Percentiles rank a stretch among this genome's conserved stretches.
These are phyloP conservation scores for Diaporthe batatas DNA, from an alignment of 2,329 filamentous ascomycete genomes.

Conservation along the genomic window DNA sequence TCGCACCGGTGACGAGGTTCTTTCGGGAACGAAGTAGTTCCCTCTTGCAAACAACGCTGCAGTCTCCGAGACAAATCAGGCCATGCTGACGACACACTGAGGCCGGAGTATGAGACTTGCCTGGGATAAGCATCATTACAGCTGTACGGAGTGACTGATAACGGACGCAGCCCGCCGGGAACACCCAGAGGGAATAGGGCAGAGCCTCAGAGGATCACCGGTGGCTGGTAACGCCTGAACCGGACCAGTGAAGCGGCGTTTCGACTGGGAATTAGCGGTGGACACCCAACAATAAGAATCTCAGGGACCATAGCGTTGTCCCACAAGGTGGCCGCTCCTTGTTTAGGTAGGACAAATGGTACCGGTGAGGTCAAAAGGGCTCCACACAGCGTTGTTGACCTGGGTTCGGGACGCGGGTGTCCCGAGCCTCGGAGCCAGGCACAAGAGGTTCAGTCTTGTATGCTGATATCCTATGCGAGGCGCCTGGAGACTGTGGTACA, in stretches of 20 bases:
- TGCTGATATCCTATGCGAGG: not conserved
- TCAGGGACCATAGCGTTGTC: conserved; percentile 22
- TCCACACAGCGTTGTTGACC: not conserved
- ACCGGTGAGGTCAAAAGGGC: conserved; percentile 6
- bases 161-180: conserved; percentile 19
- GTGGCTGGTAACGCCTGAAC: conserved; percentile 3
- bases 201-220: conserved; percentile 33
- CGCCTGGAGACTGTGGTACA: conserved; percentile 5
- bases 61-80: conserved; percentile 23
- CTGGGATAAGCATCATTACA: conserved; percentile 18
- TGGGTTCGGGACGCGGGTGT: not conserved
- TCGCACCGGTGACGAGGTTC: not conserved
- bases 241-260: conserved; percentile 6
- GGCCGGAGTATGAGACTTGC: conserved; percentile 6
- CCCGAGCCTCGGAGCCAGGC: conserved; percentile 16
- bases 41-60: conserved; percentile 9
- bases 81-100: conserved; percentile 16
- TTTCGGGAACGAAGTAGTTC: conserved; percentile 16
- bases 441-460: not conserved
- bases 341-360: not conserved
- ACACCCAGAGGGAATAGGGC: not conserved
- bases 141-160: conserved; percentile 19
- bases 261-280: conserved; percentile 10
- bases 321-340: conserved; percentile 15
- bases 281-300: conserved; percentile 23